Percentiles rank a stretch among this genome's conserved stretches.
phyloP scores from a whole-genome alignment of 768 basidiomycete genomes.

The Pulveroboletus sp. region DNA sequence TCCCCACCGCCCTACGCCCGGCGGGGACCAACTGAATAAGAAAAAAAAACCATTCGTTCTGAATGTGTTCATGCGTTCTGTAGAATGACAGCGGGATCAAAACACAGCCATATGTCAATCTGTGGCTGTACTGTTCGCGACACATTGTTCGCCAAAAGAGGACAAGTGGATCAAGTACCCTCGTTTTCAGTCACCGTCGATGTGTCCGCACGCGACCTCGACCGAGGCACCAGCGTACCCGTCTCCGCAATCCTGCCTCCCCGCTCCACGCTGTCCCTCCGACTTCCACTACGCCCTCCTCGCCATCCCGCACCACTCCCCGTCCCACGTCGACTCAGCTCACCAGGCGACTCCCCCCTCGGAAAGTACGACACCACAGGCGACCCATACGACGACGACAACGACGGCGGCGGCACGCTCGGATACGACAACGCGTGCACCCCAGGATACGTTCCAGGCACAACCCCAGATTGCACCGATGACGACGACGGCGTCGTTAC shows the following conservation, averaged over 20 bases:
- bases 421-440: slow-evolving; percentile 64
- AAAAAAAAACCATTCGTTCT: no score
- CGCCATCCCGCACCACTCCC: slow-evolving; percentile 25
- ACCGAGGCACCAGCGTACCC: slow-evolving; percentile 51
- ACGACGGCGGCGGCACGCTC: slow-evolving; percentile 77
- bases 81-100: no score
- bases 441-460: neutral
- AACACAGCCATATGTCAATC: neutral
- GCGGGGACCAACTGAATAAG: no score
- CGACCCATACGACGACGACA: slow-evolving; percentile 77
- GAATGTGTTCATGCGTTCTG: no score
- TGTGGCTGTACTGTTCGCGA: no score
- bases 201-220: slow-evolving; percentile 40
- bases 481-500: slow-evolving; percentile 76
- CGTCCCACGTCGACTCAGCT: slow-evolving; percentile 50
- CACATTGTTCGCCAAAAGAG: no score
- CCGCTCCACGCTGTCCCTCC: slow-evolving; percentile 58
- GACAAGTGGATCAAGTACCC: neutral
- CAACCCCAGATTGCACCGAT: slow-evolving; percentile 41
- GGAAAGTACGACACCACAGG: slow-evolving; percentile 50
- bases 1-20: neutral
- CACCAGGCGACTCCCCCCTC: slow-evolving; percentile 53
- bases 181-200: slow-evolving; percentile 25
- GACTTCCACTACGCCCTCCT: slow-evolving; percentile 29
- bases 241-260: slow-evolving; percentile 72